Percentiles rank a stretch among this genome's conserved stretches.
Conservation (phyloP, 495 filamentous ascomycete species). For the Bacidia rubella region DNA sequence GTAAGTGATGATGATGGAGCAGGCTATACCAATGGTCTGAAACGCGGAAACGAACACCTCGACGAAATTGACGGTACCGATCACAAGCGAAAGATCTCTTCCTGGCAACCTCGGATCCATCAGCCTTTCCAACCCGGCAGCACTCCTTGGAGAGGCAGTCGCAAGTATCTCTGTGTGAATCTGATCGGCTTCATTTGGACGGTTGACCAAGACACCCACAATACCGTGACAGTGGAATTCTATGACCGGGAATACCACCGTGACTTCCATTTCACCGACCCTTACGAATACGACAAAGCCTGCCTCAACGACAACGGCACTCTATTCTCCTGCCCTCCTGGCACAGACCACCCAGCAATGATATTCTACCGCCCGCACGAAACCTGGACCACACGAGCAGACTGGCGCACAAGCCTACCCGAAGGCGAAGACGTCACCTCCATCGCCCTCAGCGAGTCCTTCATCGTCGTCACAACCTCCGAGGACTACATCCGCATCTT, state of each 20-base stretch:
- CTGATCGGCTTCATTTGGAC: slow-evolving; percentile 93
- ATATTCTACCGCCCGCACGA: slow-evolving; percentile 97
- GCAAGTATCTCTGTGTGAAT: slow-evolving; percentile 85
- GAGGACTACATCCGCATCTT: slow-evolving; percentile 82
- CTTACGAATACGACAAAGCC: slow-evolving; percentile 90
- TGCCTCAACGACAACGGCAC: slow-evolving; percentile 76
- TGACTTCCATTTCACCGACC: slow-evolving; percentile 92
- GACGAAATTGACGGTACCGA: slow-evolving; percentile 30
- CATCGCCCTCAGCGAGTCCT: slow-evolving; percentile 85
- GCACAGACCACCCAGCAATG: slow-evolving; percentile 53
- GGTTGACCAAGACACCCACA: slow-evolving; percentile 83
- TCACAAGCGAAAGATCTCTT: slow-evolving; percentile 48
- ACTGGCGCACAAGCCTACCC: slow-evolving; percentile 81
- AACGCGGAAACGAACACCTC: slow-evolving; percentile 42
- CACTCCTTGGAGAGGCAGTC: slow-evolving; percentile 87
- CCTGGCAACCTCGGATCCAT: slow-evolving; percentile 57
- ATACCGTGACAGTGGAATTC: slow-evolving; percentile 95
- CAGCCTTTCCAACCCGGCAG: slow-evolving; percentile 82
- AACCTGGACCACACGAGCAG: slow-evolving; percentile 80
- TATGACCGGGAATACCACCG: slow-evolving; percentile 85
- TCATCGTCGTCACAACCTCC: slow-evolving; percentile 73
- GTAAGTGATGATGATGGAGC: slow-evolving; percentile 93
- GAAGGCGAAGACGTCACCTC: slow-evolving; percentile 64
- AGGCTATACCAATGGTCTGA: slow-evolving; percentile 60
- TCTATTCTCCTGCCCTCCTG: slow-evolving; percentile 71